Conservation (phyloP, 768 basidiomycete species). For the Suillus placidus region DNA sequence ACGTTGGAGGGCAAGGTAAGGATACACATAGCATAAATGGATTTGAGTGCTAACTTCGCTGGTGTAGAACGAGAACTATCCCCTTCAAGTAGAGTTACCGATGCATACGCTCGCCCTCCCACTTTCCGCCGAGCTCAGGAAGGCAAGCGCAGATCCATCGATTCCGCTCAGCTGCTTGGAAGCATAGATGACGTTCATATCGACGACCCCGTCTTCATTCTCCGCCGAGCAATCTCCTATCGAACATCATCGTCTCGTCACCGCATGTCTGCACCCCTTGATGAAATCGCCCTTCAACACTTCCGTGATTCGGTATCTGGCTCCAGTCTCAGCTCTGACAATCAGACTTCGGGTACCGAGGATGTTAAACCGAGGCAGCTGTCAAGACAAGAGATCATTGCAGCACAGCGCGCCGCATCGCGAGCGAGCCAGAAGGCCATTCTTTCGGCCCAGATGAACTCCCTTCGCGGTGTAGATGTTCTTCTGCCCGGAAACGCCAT, state of each 20-base stretch:
- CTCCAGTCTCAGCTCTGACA: conserved; percentile 61
- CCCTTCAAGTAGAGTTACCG: conserved; percentile 82
- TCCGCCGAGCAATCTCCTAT: conserved; percentile 81
- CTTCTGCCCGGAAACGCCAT: conserved; percentile 82
- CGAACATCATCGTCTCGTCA: conserved; percentile 70
- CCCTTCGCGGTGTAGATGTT: conserved; percentile 86
- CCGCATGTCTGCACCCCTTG: conserved; percentile 74
- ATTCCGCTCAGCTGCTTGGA: conserved; percentile 74
- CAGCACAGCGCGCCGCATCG: conserved; percentile 85
- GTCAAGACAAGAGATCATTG: conserved; percentile 89
- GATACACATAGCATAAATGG: conserved; percentile 13
- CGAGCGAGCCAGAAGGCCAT: conserved; percentile 86
- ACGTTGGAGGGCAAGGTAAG: conserved; percentile 66
- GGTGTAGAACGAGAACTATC: conserved; percentile 72
- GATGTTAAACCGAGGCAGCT: conserved; percentile 43
- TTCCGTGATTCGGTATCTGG: conserved; percentile 62
- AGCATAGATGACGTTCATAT: conserved; percentile 71
- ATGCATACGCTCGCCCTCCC: conserved; percentile 80
- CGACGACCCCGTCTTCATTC: conserved; percentile 87
- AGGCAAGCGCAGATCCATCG: conserved; percentile 84
- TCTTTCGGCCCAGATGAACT: conserved; percentile 83
- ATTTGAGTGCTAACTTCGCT: conserved; percentile 12
- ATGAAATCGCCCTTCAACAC: conserved; percentile 80
- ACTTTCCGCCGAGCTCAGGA: conserved; percentile 61
- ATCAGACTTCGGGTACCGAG: conserved; percentile 26